Percentiles rank a stretch among this genome's conserved stretches.
These are phyloP conservation scores for Globisporangium orthogonon DNA, from an alignment of 352 stramenopile species.

Conservation along the genomic window DNA sequence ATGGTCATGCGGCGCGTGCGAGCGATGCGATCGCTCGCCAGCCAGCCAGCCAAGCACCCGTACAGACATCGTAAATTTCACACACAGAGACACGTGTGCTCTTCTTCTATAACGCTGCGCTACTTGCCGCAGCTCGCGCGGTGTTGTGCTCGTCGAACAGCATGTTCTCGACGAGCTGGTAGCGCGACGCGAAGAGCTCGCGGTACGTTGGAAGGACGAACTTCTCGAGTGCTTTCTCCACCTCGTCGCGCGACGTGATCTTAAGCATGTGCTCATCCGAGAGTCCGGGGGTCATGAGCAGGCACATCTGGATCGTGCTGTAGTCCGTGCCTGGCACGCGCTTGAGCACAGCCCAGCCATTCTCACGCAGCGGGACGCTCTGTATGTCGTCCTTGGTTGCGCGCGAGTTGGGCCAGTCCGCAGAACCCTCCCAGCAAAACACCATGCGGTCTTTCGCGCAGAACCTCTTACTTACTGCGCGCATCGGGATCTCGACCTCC, in stretches of 20 bases:
- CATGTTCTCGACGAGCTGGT: slow-evolving; percentile 17
- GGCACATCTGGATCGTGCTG: slow-evolving; percentile 3
- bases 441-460: slow-evolving; percentile 7
- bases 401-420: slow-evolving; percentile 2
- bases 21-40: neutral
- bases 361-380: slow-evolving; percentile 3
- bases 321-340: slow-evolving; percentile 1
- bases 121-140: neutral
- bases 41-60: neutral
- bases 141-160: slow-evolving; percentile 10
- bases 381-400: neutral
- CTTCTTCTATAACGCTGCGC: neutral
- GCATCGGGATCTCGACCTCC: neutral
- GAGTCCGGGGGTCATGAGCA: slow-evolving; percentile 3
- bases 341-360: slow-evolving; percentile 8
- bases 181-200: neutral
- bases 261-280: slow-evolving; percentile 4
- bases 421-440: slow-evolving; percentile 6
- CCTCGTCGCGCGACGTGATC: neutral
- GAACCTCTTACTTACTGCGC: slow-evolving; percentile 6
- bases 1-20: too few relatives aligned
- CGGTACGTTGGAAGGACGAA: slow-evolving; percentile 5
- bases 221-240: slow-evolving; percentile 3
- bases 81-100: too few relatives aligned
- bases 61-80: neutral